These are phyloP conservation scores for Panicum miliaceum DNA, from an alignment of 176 grass and related monocot genomes.

Conservation along the genomic window DNA sequence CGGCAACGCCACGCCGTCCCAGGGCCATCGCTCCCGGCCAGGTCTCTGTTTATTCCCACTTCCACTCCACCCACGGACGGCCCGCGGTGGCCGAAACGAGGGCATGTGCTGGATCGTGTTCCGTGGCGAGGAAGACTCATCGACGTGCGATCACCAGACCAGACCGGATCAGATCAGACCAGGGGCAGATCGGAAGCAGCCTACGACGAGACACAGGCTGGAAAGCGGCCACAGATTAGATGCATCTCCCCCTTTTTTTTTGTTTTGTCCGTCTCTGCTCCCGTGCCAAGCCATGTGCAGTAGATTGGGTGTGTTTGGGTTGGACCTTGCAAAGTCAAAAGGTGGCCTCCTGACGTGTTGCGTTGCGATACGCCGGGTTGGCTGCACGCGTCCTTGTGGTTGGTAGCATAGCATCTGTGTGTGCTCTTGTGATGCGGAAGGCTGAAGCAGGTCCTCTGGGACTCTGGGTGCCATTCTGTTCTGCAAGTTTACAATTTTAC, in stretches of 20 bases:
- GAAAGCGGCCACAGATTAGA: neutral
- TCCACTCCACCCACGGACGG: neutral
- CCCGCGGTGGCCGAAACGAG: neutral
- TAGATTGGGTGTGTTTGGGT: neutral
- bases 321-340: neutral
- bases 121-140: neutral
- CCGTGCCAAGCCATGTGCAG: neutral
- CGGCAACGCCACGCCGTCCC: neutral
- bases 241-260: neutral
- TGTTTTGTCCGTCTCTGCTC: neutral
- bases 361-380: neutral
- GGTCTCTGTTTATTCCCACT: slow-evolving; percentile 4
- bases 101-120: neutral
- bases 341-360: neutral
- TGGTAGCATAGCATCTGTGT: neutral
- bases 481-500: no score
- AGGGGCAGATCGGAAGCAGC: neutral
- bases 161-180: neutral
- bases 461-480: no score
- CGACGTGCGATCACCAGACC: neutral
- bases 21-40: neutral
- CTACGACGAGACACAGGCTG: slow-evolving; percentile 5
- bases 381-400: neutral
- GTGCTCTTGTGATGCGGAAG: neutral
- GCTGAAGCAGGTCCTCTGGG: no score